Evolutionary conservation across 805 yeast genomes (phyloP), one percentile per base, ranked within the genome.

Genomic region (Yamadazyma philogaea): DNA sequence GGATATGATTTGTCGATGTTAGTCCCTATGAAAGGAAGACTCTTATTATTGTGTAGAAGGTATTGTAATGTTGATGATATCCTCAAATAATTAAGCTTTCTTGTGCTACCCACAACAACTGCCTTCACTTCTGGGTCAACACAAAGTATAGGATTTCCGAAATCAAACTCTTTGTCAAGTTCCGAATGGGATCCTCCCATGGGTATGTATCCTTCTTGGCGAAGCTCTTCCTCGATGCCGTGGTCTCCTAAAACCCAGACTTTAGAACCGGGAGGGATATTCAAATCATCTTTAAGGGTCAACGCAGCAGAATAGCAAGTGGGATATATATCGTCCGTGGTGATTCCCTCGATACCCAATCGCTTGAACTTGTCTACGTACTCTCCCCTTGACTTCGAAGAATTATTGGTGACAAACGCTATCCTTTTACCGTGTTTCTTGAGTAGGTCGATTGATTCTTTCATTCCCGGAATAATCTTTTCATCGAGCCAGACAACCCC

Each of bases 401-500:
- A 59, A 46, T 68, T 68, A 49, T 68, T 68, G 40, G 72, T 68
- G 32, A 68, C 66, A 42, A 66, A 68, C 3, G 56, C 65, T 30
- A 51, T 52, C 36, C 54, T 48, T 50, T 68, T 68, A 31, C 54
- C 52, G 10, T 48, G 48, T 3, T 42, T 24, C 26, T 50, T 43
- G 32, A 68, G 49, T 34, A 48, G 48, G 24, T 51, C 51, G 12
- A 68, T 44, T 15, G 64, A 50, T 16, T 57, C 58, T 20, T 43
- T 42, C 14, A 63, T 64, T 7, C 70, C 70, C 1, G 68, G 66
- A 16, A 68, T 61, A 33, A 63, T 42, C 15, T 43, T 49, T 19
- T 61, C 61, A 36, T 63, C 72, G 16, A 66, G 57, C 74, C 74
- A 68, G 7, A 68, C 54, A 5, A 68, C 74, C 1, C 74, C 74